These are phyloP conservation scores for Panellus pusillus DNA, from an alignment of 768 basidiomycete genomes.

Conservation along the genomic window DNA sequence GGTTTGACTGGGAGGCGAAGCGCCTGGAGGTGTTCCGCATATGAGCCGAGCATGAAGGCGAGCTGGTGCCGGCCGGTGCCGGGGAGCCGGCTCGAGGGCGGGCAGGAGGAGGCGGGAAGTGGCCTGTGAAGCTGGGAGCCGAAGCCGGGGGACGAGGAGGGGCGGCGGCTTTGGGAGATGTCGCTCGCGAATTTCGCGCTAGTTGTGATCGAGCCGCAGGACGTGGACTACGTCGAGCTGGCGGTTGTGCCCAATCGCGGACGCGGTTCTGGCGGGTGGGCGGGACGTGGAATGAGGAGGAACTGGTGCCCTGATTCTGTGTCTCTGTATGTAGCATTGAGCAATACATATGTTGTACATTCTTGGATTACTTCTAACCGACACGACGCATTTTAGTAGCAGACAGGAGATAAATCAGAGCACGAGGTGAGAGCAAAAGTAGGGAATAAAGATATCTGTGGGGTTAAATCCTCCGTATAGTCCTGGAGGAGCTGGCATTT, in stretches of 20 bases:
- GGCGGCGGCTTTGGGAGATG: constrained; percentile 45
- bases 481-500: constrained; percentile 21
- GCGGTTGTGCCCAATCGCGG: constrained; percentile 57
- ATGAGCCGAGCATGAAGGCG: constrained; percentile 69
- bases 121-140: constrained; percentile 60
- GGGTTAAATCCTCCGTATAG: background rate
- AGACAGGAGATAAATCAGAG: constrained; percentile 11
- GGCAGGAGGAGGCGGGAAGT: constrained; percentile 57
- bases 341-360: constrained; percentile 14
- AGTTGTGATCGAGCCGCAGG: constrained; percentile 66
- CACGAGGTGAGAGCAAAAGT: constrained; percentile 12
- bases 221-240: constrained; percentile 71
- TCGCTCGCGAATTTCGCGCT: constrained; percentile 72
- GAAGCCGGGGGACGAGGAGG: constrained; percentile 39
- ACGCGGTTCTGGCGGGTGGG: constrained; percentile 50
- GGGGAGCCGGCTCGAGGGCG: constrained; percentile 52
- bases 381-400: constrained; percentile 7
- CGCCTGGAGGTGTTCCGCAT: constrained; percentile 55
- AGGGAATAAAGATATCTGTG: constrained; percentile 18
- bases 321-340: background rate
- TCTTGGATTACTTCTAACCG: constrained; percentile 13
- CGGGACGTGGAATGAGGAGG: constrained; percentile 56
- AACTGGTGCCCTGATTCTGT: constrained; percentile 61
- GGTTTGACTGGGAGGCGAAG: constrained; percentile 67
- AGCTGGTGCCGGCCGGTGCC: constrained; percentile 71